These are phyloP conservation scores for Perkinsus chesapeaki DNA, from an alignment of 169 alveolate species.

Conservation along the genomic window DNA sequence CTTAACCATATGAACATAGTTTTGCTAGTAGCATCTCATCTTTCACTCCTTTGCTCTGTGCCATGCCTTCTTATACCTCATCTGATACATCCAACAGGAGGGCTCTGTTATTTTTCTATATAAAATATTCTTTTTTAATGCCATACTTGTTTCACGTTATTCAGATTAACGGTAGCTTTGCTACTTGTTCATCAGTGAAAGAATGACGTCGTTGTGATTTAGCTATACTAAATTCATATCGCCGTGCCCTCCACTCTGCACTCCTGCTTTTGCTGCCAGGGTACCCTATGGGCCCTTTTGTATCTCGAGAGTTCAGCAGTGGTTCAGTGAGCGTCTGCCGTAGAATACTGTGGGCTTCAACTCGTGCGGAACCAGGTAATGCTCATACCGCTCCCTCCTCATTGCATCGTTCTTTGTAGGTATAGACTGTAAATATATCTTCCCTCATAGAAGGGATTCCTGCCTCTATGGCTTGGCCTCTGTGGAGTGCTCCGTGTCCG, in stretches of 20 bases:
- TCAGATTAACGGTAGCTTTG: too few species aligned
- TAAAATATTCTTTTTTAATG: neutral
- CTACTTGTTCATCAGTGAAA: too few species aligned
- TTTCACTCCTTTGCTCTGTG: too few species aligned
- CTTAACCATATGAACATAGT: too few species aligned
- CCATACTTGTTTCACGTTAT: neutral
- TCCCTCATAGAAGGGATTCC: neutral
- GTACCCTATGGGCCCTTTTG: constrained; percentile 34
- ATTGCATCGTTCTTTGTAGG: neutral
- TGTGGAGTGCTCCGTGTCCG: constrained; percentile 35
- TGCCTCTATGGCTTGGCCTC: constrained; percentile 23
- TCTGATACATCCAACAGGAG: too few species aligned
- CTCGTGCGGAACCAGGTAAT: constrained; percentile 20
- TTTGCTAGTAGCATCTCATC: too few species aligned
- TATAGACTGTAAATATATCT: neutral
- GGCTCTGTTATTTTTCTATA: too few species aligned
- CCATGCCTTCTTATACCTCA: too few species aligned
- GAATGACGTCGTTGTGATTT: too few species aligned
- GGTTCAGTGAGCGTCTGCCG: constrained; percentile 28
- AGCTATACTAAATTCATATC: too few species aligned
- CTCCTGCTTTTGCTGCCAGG: neutral
- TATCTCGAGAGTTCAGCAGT: constrained; percentile 34
- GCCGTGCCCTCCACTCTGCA: too few species aligned
- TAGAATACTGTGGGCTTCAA: constrained; percentile 21
- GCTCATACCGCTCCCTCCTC: neutral